These are phyloP conservation scores for Chiua sp. DNA, from an alignment of 1,284 basidiomycete genomes.

Conservation along the genomic window DNA sequence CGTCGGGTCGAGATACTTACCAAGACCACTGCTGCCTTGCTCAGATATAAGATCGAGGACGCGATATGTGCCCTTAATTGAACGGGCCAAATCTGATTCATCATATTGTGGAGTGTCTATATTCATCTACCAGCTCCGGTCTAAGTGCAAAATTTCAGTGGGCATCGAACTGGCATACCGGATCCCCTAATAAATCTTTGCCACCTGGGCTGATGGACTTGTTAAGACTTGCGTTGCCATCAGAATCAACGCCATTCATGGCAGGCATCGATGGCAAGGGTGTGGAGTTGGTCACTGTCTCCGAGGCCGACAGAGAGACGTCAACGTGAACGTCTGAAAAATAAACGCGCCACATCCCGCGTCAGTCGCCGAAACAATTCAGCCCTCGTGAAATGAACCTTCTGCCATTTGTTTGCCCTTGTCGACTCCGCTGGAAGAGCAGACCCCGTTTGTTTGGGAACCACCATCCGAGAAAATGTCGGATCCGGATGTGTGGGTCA, in stretches of 20 bases:
- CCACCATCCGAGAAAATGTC: conserved; percentile 15
- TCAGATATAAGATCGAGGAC: conserved; percentile 59
- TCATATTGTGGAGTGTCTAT: conserved; percentile 19
- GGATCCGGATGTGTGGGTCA: conserved; percentile 12
- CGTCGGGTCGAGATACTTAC: conserved; percentile 33
- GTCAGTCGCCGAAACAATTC: not conserved
- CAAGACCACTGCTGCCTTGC: conserved; percentile 53
- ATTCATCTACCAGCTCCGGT: conserved; percentile 25
- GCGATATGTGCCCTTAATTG: conserved; percentile 51
- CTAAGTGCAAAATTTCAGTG: not conserved
- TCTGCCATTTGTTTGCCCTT: conserved; percentile 31
- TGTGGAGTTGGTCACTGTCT: conserved; percentile 8
- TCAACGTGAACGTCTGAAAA: not conserved
- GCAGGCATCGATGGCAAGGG: conserved; percentile 3
- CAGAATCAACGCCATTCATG: not conserved
- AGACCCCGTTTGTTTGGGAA: not conserved
- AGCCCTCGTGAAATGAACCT: conserved; percentile 8
- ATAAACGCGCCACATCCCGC: not conserved
- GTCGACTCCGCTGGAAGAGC: conserved; percentile 12
- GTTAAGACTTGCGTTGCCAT: conserved; percentile 22
- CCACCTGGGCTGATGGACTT: too few species aligned
- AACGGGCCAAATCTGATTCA: conserved; percentile 30
- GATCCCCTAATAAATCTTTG: conserved; percentile 5
- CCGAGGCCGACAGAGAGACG: conserved; percentile 12
- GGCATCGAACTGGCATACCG: conserved; percentile 8